Evolutionary conservation across 306 rosid species (phyloP).

Genomic region (Glycyrrhiza uralensis): DNA sequence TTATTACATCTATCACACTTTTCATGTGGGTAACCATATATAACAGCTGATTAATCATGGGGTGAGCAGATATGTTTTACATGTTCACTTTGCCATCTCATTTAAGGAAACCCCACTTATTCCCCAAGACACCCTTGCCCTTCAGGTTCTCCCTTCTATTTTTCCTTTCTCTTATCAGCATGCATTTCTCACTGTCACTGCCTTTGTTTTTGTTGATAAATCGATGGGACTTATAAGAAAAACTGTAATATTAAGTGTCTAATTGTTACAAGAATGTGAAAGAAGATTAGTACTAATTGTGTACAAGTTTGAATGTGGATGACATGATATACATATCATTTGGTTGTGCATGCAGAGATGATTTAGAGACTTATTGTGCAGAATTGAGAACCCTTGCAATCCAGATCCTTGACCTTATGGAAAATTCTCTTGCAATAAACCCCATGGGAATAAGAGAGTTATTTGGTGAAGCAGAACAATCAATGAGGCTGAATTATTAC

Average conservation of each 20-base stretch:
- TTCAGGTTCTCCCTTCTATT: not conserved
- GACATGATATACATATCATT: not conserved
- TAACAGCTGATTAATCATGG: no score
- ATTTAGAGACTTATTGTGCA: conserved; percentile 1
- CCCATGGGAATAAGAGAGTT: not conserved
- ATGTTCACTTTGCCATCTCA: not conserved
- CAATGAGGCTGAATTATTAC: conserved; percentile 39
- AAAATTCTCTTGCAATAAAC: conserved; percentile 15
- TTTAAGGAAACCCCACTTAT: not conserved
- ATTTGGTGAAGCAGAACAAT: conserved; percentile 13
- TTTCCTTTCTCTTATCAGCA: not conserved
- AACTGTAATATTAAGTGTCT: no score
- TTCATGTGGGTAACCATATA: no score
- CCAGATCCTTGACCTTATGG: conserved; percentile 11
- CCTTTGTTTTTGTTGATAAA: not conserved
- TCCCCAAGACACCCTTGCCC: not conserved
- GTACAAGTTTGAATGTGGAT: no score
- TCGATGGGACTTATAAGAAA: no score
- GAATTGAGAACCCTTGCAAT: conserved; percentile 9
- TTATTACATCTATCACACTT: no score
- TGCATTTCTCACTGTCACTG: not conserved
- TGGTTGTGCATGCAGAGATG: conserved; percentile 17
- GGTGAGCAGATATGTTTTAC: conserved; percentile 5
- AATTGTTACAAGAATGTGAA: no score
- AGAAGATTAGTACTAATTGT: no score